Conservation (phyloP, 2,329 filamentous ascomycete genomes). For the Alternaria ethzedia region DNA sequence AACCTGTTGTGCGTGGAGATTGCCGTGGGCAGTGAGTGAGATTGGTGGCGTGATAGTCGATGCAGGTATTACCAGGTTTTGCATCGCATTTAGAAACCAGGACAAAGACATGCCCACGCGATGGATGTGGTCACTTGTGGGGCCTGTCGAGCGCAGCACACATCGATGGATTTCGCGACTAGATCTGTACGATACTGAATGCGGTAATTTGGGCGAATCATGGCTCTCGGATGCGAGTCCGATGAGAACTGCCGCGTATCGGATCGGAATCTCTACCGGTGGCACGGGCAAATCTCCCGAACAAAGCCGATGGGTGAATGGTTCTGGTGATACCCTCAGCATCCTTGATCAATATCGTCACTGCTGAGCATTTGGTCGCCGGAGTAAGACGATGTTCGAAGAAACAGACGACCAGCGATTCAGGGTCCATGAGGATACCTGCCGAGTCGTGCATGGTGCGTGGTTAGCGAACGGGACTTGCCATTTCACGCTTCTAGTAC, state of each 20-base stretch:
- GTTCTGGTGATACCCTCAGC: neutral
- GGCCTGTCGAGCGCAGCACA: neutral
- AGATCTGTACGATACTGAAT: neutral
- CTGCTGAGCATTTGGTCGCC: neutral
- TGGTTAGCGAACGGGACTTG: neutral
- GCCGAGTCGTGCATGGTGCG: conserved; percentile 5
- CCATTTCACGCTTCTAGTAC: neutral
- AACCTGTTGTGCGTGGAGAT: neutral
- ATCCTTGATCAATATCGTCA: neutral
- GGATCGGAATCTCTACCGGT: conserved; percentile 6
- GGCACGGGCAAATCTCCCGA: conserved; percentile 6
- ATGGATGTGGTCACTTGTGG: neutral
- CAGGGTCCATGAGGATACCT: neutral
- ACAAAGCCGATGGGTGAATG: neutral
- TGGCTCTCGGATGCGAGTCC: neutral
- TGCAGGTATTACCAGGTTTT: neutral
- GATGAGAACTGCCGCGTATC: neutral
- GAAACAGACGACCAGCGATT: neutral
- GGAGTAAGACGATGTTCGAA: neutral
- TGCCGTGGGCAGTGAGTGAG: neutral
- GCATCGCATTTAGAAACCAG: neutral
- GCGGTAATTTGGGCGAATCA: conserved; percentile 9
- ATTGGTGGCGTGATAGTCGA: neutral
- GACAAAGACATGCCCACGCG: neutral
- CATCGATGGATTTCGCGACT: neutral